These are phyloP conservation scores for Hypoxylon intermedium DNA, from an alignment of 495 filamentous ascomycete species.

Conservation along the genomic window DNA sequence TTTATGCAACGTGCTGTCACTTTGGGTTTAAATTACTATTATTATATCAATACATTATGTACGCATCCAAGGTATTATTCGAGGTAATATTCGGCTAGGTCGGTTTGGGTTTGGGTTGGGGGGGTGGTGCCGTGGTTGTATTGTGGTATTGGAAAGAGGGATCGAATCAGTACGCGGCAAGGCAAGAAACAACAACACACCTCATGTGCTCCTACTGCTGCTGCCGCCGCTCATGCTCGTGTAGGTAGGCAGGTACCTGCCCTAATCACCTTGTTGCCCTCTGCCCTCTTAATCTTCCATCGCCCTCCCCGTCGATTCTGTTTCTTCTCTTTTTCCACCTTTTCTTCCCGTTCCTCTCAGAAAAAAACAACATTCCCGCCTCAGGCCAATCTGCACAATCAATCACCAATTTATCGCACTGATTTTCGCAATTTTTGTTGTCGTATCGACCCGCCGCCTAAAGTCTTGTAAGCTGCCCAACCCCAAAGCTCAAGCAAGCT, in stretches of 20 bases:
- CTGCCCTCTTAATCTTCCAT: conserved; percentile 30
- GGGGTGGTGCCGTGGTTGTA: background rate
- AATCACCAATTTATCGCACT: background rate
- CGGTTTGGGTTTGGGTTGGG: conserved; percentile 27
- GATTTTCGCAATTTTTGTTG: conserved; percentile 1
- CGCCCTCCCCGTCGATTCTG: conserved; percentile 17
- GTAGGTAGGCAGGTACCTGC: conserved; percentile 26
- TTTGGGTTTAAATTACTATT: conserved; percentile 31
- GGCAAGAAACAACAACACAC: conserved; percentile 25
- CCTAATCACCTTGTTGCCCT: conserved; percentile 34
- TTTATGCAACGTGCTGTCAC: conserved; percentile 36
- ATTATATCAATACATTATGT: conserved; percentile 3
- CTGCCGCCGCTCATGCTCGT: too few relatives aligned
- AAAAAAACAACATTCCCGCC: conserved; percentile 1
- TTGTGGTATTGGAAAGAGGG: conserved; percentile 18
- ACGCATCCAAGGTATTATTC: background rate
- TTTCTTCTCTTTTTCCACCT: conserved; percentile 12
- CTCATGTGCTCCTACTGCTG: background rate
- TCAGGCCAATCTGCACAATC: background rate
- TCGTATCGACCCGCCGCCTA: conserved; percentile 6
- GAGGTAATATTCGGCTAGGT: too few relatives aligned
- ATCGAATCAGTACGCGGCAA: conserved; percentile 34
- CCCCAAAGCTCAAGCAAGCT: background rate
- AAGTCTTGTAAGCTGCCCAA: conserved; percentile 28
- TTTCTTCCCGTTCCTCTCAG: conserved; percentile 9